phyloP scores from a whole-genome alignment of 2,329 filamentous ascomycete genomes.

The Talaromyces sp. region DNA sequence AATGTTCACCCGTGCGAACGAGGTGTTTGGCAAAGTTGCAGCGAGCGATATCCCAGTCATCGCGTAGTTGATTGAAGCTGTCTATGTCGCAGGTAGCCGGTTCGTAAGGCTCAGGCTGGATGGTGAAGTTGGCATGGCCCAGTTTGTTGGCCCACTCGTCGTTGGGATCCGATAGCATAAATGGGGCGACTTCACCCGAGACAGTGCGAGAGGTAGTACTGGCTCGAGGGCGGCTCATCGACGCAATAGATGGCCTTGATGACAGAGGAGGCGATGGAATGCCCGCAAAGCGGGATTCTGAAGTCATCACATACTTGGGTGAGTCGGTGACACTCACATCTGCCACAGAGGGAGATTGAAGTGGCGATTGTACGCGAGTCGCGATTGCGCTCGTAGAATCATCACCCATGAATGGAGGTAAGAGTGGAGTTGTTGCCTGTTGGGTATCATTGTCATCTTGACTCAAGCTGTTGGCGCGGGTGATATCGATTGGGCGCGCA shows the following conservation, averaged over 20 bases:
- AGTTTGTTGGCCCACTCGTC: constrained; percentile 84
- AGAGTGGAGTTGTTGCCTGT: constrained; percentile 77
- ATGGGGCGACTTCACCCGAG: constrained; percentile 56
- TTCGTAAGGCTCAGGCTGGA: constrained; percentile 77
- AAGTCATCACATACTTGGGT: constrained; percentile 48
- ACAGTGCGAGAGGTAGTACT: constrained; percentile 46
- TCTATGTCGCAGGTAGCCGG: constrained; percentile 65
- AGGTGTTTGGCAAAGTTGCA: constrained; percentile 88
- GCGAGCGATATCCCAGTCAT: constrained; percentile 81
- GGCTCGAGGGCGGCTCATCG: constrained; percentile 61
- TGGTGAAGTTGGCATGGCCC: constrained; percentile 92
- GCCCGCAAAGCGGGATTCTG: constrained; percentile 52
- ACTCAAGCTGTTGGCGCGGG: constrained; percentile 54
- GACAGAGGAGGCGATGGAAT: constrained; percentile 73
- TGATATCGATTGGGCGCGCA: constrained; percentile 55
- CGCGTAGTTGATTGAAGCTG: constrained; percentile 66
- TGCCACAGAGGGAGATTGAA: constrained; percentile 80
- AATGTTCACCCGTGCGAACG: constrained; percentile 85
- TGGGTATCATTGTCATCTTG: constrained; percentile 59
- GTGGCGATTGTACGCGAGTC: constrained; percentile 71
- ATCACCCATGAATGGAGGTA: constrained; percentile 77
- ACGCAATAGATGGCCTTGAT: constrained; percentile 74
- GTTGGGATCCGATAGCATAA: constrained; percentile 65
- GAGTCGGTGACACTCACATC: constrained; percentile 55
- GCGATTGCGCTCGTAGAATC: constrained; percentile 51